Conservation (phyloP, 2,329 filamentous ascomycete species). For the Cryphonectria japonica region DNA sequence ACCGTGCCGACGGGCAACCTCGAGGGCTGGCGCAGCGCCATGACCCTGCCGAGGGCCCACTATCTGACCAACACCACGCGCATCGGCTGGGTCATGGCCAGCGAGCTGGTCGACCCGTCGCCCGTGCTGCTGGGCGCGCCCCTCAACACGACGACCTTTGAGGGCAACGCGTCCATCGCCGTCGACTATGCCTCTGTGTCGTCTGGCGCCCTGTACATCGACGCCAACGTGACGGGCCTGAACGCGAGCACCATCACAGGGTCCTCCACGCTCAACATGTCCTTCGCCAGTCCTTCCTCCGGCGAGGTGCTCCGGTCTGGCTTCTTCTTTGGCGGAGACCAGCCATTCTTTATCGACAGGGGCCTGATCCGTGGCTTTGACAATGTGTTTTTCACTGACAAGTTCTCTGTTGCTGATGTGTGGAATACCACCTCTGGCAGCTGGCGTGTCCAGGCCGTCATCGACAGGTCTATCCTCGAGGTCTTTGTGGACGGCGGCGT, state of each 20-base stretch:
- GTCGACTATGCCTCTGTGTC: conserved; percentile 55
- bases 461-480: conserved; percentile 60
- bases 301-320: conserved; percentile 55
- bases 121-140: conserved; percentile 51
- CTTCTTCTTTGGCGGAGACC: conserved; percentile 52
- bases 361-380: conserved; percentile 46
- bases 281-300: conserved; percentile 47
- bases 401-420: conserved; percentile 44
- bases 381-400: conserved; percentile 56
- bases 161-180: conserved; percentile 52
- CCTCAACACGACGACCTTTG: conserved; percentile 47
- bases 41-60: conserved; percentile 56
- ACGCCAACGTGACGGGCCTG: conserved; percentile 53
- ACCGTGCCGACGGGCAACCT: conserved; percentile 55
- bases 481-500: conserved; percentile 57
- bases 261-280: conserved; percentile 36
- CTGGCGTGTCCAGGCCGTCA: conserved; percentile 48
- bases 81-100: conserved; percentile 55
- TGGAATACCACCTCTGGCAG: conserved; percentile 32
- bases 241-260: conserved; percentile 33
- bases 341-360: conserved; percentile 55
- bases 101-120: conserved; percentile 52
- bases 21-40: conserved; percentile 57
- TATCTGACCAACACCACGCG: conserved; percentile 55
- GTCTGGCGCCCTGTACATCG: conserved; percentile 58